Conservation (phyloP, 179 eudicot genomes). For the Gypsophila paniculata region DNA sequence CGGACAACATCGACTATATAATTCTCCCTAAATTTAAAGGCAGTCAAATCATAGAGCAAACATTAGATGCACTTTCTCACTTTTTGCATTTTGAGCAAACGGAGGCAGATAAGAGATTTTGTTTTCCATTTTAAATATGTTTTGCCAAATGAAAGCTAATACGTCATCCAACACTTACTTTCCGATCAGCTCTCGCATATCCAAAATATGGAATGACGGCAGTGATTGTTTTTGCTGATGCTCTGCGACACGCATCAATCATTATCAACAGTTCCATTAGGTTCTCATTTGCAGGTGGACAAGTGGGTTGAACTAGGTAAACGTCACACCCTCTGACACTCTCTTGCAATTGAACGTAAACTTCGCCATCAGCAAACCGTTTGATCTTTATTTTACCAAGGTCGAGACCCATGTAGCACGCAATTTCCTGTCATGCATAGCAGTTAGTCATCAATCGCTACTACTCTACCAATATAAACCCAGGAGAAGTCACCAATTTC, state of each 20-base stretch:
- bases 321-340: slow-evolving; percentile 95
- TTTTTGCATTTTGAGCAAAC: neutral
- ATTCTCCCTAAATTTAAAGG: neutral
- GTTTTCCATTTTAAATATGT: neutral
- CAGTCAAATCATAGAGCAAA: neutral
- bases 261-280: slow-evolving; percentile 82
- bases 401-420: slow-evolving; percentile 84
- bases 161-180: slow-evolving; percentile 37
- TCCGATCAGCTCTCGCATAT: slow-evolving; percentile 91
- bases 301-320: slow-evolving; percentile 78
- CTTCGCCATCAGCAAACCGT: slow-evolving; percentile 91
- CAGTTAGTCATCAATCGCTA: neutral
- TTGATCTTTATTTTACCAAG: slow-evolving; percentile 68
- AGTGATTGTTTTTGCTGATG: slow-evolving; percentile 84
- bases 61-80: neutral
- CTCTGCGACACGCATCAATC: slow-evolving; percentile 94
- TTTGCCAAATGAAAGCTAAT: neutral
- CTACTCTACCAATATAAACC: neutral
- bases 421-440: slow-evolving; percentile 61
- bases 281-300: slow-evolving; percentile 93
- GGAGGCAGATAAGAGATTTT: neutral
- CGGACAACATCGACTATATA: slow-evolving; percentile 2
- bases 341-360: slow-evolving; percentile 89
- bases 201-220: slow-evolving; percentile 95
- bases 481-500: neutral